Base-by-base conservation (phyloP, 2,329 filamentous ascomycete species). In the Westerdykella ornata region DNA sequence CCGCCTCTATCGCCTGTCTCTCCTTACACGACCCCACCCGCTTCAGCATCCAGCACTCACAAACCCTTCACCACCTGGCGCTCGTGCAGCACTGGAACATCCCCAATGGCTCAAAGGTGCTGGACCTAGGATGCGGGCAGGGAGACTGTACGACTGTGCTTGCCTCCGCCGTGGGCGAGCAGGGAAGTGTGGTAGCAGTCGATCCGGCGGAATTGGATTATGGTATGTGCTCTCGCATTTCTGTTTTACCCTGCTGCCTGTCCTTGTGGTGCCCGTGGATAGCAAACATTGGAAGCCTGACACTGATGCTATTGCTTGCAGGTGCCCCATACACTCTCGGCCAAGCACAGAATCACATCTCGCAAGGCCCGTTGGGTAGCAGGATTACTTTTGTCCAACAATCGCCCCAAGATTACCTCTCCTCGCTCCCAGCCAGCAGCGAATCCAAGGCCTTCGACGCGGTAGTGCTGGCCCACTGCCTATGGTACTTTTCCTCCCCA, bases 71-170 rank as follows among this genome's bases (percentile, higher is more conserved):
- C 31, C 55, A 56, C 38, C 16, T 57, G 7, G 36, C 31, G 8
- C 47, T 62, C 16, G 32, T 59, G 13, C 40, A 50, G 20, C 41
- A 52, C 32, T 60, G 47, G 49, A 42, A 43, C 9, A 50, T 61
- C 12, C 28, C 33, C 13, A 20, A 30, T 18, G 69, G 70, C 44
- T 63, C 65, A 19, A 68, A 64, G 3, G 56, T 80, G 5, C 67
- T 81, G 1, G 78, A 81, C 53, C 57, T 81, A 29, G 77, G 77
- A 37, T 80, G 77, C 57, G 78, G 77, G 1, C 78, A 81, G 49
- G 78, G 77, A 2, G 75, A 76, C 44, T 73, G 71, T 49, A 80
- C 78, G 1, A 66, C 71, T 9, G 72, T 72, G 2, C 68, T 81
- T 14, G 77, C 77, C 35, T 54, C 68, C 49, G 68, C 60, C 15